phyloP scores from a whole-genome alignment of 176 grass and related monocot species.

The Aegilops longissima region DNA sequence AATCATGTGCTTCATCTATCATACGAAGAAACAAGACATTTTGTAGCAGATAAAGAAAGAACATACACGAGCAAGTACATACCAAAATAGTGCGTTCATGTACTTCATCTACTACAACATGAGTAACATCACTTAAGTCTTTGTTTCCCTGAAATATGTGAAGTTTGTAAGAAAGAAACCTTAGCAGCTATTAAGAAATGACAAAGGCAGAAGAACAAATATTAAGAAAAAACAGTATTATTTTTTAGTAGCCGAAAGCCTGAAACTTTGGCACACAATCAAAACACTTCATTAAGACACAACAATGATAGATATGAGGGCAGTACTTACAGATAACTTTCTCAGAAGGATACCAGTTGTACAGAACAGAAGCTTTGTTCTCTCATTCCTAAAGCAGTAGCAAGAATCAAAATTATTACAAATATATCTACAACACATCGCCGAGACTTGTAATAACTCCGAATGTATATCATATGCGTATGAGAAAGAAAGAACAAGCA shows the following conservation, averaged over 20 bases:
- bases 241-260: conserved; percentile 8
- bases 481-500: conserved; percentile 39
- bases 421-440: conserved; percentile 13
- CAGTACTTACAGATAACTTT: conserved; percentile 71
- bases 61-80: conserved; percentile 20
- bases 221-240: not conserved
- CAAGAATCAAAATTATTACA: conserved; percentile 25
- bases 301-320: conserved; percentile 3
- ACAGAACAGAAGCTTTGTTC: conserved; percentile 91
- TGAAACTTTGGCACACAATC: conserved; percentile 17
- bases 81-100: conserved; percentile 98
- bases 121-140: conserved; percentile 85
- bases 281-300: conserved; percentile 25
- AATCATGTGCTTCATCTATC: conserved; percentile 45
- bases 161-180: conserved; percentile 12
- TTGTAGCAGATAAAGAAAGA: conserved; percentile 32
- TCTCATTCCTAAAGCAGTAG: conserved; percentile 71
- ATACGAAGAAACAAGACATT: conserved; percentile 30
- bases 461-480: conserved; percentile 29
- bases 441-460: conserved; percentile 16
- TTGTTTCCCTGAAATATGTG: conserved; percentile 71
- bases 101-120: conserved; percentile 97
- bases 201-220: not conserved
- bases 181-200: conserved; percentile 21
- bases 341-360: conserved; percentile 97